phyloP scores from a whole-genome alignment of 2,329 filamentous ascomycete species.

The Coccinonectria pachysandricola region DNA sequence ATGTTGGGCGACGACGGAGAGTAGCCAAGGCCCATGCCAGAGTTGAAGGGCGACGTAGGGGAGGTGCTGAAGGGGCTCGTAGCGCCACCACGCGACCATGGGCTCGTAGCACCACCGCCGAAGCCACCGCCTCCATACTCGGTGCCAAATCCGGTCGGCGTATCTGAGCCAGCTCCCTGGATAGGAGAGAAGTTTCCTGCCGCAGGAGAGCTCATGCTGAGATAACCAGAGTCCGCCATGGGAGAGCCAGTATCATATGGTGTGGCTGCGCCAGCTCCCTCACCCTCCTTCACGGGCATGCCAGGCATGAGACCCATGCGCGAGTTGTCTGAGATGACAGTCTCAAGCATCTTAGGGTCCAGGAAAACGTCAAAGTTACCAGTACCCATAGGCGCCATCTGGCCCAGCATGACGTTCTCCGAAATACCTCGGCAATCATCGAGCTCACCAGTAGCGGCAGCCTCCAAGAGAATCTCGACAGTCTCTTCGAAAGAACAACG shows the following conservation, averaged over 20 bases:
- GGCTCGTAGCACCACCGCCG: conserved; percentile 46
- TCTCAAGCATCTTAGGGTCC: conserved; percentile 91
- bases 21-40: conserved; percentile 50
- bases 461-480: conserved; percentile 94
- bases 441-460: conserved; percentile 85
- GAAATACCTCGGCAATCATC: conserved; percentile 98
- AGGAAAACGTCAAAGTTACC: conserved; percentile 91
- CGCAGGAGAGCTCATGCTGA: conserved; percentile 52
- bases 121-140: conserved; percentile 46
- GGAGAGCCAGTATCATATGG: conserved; percentile 87
- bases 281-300: conserved; percentile 64
- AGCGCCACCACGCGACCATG: conserved; percentile 50
- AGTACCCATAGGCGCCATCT: conserved; percentile 93
- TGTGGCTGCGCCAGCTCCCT: conserved; percentile 75
- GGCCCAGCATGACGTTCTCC: conserved; percentile 96
- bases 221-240: conserved; percentile 60
- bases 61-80: conserved; percentile 71
- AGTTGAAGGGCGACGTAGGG: conserved; percentile 51
- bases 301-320: conserved; percentile 73
- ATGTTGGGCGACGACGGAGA: conserved; percentile 68
- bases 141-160: conserved; percentile 53
- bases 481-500: conserved; percentile 99
- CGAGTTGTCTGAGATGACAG: conserved; percentile 85
- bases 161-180: conserved; percentile 62
- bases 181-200: conserved; percentile 67